Percentiles rank a stretch among this genome's conserved stretches.
phyloP scores from a whole-genome alignment of 1,139 yeast genomes.

The Meyerozyma smithsonii region DNA sequence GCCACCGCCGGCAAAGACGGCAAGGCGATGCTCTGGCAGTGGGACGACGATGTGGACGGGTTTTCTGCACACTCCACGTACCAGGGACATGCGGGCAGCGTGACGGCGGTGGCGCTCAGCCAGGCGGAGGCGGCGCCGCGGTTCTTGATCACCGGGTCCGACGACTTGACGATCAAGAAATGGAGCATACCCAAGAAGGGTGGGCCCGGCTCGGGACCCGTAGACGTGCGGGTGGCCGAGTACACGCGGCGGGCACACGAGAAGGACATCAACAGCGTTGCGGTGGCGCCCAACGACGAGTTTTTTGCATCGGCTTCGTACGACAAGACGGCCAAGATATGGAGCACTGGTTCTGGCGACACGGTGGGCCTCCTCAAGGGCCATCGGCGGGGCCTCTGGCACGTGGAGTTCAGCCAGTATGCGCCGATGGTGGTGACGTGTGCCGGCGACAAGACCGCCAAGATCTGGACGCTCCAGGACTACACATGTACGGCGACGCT shows the following conservation, averaged over 20 bases:
- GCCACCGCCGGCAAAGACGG: constrained; percentile 93
- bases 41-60: constrained; percentile 28
- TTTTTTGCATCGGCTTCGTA: constrained; percentile 92
- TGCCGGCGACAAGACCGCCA: constrained; percentile 86
- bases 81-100: constrained; percentile 83
- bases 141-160: constrained; percentile 79
- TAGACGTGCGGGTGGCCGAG: constrained; percentile 49
- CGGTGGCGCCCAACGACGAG: constrained; percentile 84
- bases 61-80: constrained; percentile 60
- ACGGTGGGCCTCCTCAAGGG: constrained; percentile 79
- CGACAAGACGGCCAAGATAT: constrained; percentile 84
- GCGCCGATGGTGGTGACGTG: constrained; percentile 76
- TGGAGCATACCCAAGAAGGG: constrained; percentile 65
- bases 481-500: constrained; percentile 74
- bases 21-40: constrained; percentile 79
- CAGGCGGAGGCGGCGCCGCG: constrained; percentile 55
- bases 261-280: constrained; percentile 87
- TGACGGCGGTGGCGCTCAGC: constrained; percentile 78
- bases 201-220: constrained; percentile 11
- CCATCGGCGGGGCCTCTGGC: constrained; percentile 95
- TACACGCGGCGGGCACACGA: constrained; percentile 96
- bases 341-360: constrained; percentile 83
- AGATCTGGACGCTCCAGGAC: constrained; percentile 82
- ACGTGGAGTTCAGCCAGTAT: constrained; percentile 72
- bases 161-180: constrained; percentile 84